A percentile compares a stretch with the other conserved stretches of the same genome.
phyloP scores from a whole-genome alignment of 768 basidiomycete genomes.

The Psilocybe subaeruginosa region DNA sequence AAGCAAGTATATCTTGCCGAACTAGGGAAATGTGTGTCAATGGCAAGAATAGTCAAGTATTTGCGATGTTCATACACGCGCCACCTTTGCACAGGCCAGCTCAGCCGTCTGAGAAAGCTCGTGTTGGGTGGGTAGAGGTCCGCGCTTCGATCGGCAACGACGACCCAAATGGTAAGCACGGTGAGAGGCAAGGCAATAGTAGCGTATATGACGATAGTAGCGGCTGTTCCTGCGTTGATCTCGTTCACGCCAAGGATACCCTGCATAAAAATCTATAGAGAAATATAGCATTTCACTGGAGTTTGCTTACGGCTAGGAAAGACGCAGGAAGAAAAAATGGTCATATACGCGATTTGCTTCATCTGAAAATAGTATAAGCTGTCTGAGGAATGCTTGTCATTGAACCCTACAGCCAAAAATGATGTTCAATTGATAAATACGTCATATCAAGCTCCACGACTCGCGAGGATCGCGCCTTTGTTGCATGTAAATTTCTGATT shows the following conservation, averaged over 20 bases:
- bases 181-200: slow-evolving; percentile 50
- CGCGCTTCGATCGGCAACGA: slow-evolving; percentile 53
- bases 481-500: too few species aligned
- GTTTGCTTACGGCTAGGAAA: slow-evolving; percentile 44
- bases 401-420: slow-evolving; percentile 22
- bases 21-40: too few species aligned
- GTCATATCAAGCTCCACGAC: too few species aligned
- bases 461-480: too few species aligned
- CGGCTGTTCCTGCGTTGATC: slow-evolving; percentile 37
- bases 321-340: slow-evolving; percentile 65
- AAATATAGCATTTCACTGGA: not conserved
- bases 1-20: too few species aligned
- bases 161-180: slow-evolving; percentile 48
- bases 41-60: too few species aligned
- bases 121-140: slow-evolving; percentile 30
- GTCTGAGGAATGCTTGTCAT: not conserved
- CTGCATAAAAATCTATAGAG: slow-evolving; percentile 27
- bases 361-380: slow-evolving; percentile 31
- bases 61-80: too few species aligned
- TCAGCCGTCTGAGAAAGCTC: slow-evolving; percentile 19
- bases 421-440: too few species aligned
- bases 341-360: slow-evolving; percentile 63
- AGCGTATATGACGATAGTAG: slow-evolving; percentile 46
- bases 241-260: slow-evolving; percentile 64
- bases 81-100: slow-evolving; percentile 10